phyloP scores from a whole-genome alignment of 306 rosid species.

The Senna siamea region DNA sequence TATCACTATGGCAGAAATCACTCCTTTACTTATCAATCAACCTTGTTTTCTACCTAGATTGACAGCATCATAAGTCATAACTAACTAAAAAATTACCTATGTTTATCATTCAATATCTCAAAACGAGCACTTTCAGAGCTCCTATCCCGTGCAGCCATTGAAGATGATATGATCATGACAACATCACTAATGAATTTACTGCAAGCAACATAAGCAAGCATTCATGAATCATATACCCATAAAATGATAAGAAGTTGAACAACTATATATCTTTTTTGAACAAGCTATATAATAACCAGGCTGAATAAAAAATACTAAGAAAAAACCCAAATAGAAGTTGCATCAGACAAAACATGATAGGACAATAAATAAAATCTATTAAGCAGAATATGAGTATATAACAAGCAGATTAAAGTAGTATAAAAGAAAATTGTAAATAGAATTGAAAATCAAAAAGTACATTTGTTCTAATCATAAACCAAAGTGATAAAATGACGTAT shows the following conservation, averaged over 20 bases:
- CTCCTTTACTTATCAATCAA: not conserved
- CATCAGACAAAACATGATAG: not conserved
- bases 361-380: not conserved
- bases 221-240: constrained; percentile 16
- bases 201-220: constrained; percentile 41
- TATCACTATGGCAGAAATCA: not conserved
- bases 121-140: constrained; percentile 86
- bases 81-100: constrained; percentile 58
- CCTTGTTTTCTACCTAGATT: constrained; percentile 17
- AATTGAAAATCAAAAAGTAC: not conserved
- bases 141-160: constrained; percentile 88
- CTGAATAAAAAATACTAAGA: not conserved
- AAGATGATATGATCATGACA: constrained; percentile 78
- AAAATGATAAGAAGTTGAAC: constrained; percentile 9
- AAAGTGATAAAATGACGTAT: not conserved
- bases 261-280: constrained; percentile 28
- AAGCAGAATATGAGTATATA: not conserved
- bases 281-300: not conserved
- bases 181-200: constrained; percentile 93
- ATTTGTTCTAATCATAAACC: not conserved
- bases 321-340: not conserved
- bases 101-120: constrained; percentile 74
- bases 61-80: constrained; percentile 15
- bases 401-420: not conserved
- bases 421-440: not conserved